Conservation (phyloP, 2,329 filamentous ascomycete species). For the Alternaria atra region DNA sequence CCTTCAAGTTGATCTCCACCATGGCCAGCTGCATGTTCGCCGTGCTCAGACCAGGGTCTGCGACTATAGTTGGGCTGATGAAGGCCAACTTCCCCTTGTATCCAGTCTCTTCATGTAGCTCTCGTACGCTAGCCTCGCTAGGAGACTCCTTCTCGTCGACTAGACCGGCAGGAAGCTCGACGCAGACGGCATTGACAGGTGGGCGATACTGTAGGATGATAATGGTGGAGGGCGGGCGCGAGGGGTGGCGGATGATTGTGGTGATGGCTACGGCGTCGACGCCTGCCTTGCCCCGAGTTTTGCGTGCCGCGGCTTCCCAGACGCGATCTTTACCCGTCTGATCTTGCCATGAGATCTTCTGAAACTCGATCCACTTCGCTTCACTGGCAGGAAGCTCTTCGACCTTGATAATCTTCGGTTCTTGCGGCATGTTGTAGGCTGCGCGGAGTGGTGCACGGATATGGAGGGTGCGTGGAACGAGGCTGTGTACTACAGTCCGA, state of each 20-base stretch:
- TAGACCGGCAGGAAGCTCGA: conserved; percentile 69
- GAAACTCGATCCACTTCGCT: conserved; percentile 66
- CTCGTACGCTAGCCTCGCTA: conserved; percentile 64
- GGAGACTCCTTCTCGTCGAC: conserved; percentile 67
- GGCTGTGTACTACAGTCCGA: neutral
- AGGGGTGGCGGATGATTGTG: conserved; percentile 62
- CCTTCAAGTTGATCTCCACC: conserved; percentile 65
- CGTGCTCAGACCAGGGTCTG: conserved; percentile 69
- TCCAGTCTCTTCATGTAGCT: conserved; percentile 70
- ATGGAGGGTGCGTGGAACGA: conserved; percentile 23
- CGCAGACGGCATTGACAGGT: conserved; percentile 65
- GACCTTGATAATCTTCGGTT: conserved; percentile 47
- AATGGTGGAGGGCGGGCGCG: conserved; percentile 59
- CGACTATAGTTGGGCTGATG: conserved; percentile 72
- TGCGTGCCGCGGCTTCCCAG: conserved; percentile 61
- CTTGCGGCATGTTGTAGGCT: conserved; percentile 46
- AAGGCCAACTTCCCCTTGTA: conserved; percentile 62
- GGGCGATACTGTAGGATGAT: conserved; percentile 69
- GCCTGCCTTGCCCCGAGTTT: conserved; percentile 63
- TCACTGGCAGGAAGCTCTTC: conserved; percentile 61
- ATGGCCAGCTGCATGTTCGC: conserved; percentile 70
- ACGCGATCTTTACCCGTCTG: conserved; percentile 57
- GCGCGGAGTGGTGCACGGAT: conserved; percentile 16
- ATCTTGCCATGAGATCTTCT: conserved; percentile 62
- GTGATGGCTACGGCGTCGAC: conserved; percentile 69